A percentile compares a stretch with the other conserved stretches of the same genome.
These are phyloP conservation scores for Candida mesenterica DNA, from an alignment of 1,139 yeast species.

Conservation along the genomic window DNA sequence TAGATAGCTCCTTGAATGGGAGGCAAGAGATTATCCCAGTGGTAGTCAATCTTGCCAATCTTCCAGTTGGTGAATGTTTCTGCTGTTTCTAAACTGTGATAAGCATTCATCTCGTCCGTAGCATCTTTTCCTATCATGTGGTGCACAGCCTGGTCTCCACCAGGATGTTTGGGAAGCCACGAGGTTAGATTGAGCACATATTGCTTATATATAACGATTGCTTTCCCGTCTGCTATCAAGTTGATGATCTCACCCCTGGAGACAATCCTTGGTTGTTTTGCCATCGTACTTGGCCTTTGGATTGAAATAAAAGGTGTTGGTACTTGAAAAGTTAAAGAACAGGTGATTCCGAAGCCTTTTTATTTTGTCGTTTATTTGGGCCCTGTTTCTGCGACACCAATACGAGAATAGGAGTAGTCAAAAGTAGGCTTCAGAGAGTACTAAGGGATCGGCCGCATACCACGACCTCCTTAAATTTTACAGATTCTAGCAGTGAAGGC, in stretches of 20 bases:
- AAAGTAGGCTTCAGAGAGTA: no score
- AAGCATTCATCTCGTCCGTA: slow-evolving; percentile 84
- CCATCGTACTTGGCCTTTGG: no score
- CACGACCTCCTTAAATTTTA: no score
- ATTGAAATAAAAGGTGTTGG: no score
- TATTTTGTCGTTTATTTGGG: no score
- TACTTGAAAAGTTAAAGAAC: no score
- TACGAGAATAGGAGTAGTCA: no score
- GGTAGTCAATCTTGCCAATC: slow-evolving; percentile 59
- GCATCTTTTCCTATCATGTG: slow-evolving; percentile 91
- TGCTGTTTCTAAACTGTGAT: slow-evolving; percentile 64
- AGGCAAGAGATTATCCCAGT: slow-evolving; percentile 76
- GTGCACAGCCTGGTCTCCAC: slow-evolving; percentile 80
- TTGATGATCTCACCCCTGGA: slow-evolving; percentile 29
- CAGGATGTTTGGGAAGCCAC: slow-evolving; percentile 81
- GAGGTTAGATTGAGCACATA: slow-evolving; percentile 61
- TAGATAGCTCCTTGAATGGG: slow-evolving; percentile 85
- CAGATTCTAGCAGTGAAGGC: no score
- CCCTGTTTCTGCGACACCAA: no score
- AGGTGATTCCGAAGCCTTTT: no score
- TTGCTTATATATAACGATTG: slow-evolving; percentile 63
- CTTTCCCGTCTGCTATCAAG: slow-evolving; percentile 64
- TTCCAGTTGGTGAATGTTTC: slow-evolving; percentile 50
- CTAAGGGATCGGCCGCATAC: no score
- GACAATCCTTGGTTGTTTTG: background rate